Evolutionary conservation across 1,284 basidiomycete genomes (phyloP), one percentile per base, ranked within the genome.

Genomic region (Paramarasmius palmivorus): DNA sequence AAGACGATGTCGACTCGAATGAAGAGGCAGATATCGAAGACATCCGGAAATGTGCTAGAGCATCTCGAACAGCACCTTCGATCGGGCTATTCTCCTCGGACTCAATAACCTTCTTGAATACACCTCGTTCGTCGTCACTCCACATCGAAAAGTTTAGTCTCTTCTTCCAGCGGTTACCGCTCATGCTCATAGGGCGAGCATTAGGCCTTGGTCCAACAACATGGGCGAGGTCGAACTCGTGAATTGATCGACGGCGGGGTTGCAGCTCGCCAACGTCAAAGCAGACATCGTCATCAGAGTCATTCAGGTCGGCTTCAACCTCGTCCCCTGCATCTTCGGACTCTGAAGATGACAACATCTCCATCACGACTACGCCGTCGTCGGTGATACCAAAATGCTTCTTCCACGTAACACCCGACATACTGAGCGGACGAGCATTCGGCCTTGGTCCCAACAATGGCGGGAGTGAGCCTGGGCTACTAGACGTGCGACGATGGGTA

Each of bases 181-280:
- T 32, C 44, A 46, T 46, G 14, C 44, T 46, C 44, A 46, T 46
- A n/a, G 44, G 44, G 12, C 44, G 44, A 26, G 44, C 44, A 32
- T 46, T 46, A 15, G 44, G 44, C 7, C 44, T 23, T 17, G 44
- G 44, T 14, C 44, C 44, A 15, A 46, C 14, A 4, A 46, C 22
- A n/a, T 26, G 14, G n/a, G n/a, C n/a, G n/a, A n/a, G 44, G 26
- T 29, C 29, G n/a, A 29, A 26, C 25, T 29, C 44, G n/a, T n/a
- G 25, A 7, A 10, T n/a, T 29, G 14, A 23, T 19, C 32, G 25
- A 26, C 25, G 9, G 15, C 22, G 44, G 29, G 29, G 12, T 17
- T 46, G 25, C 4, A 46, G 25, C 26, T 46, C 44, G 44, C 17
- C 14, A 14, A 29, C 44, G 14, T 46, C 25, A 17, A 23, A 23